Evolutionary conservation across 345 rosid species (phyloP).

Genomic region (Rhodamnia rubescens): DNA sequence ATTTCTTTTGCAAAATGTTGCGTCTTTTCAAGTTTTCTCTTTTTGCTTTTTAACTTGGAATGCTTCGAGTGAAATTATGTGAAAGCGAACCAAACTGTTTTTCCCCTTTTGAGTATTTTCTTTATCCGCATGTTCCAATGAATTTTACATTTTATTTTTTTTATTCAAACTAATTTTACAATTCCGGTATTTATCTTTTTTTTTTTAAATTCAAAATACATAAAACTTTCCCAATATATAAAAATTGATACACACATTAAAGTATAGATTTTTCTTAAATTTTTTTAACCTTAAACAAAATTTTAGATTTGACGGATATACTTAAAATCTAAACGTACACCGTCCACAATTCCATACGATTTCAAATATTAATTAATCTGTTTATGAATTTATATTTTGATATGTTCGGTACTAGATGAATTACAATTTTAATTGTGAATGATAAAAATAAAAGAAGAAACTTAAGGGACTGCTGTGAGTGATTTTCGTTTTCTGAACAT

Average conservation of each 20-base stretch:
- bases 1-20: not conserved
- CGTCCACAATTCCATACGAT: not conserved
- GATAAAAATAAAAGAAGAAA: not conserved
- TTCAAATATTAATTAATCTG: not conserved
- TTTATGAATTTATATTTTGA: not conserved
- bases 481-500: not conserved
- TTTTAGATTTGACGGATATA: not conserved
- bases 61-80: not conserved
- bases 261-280: not conserved
- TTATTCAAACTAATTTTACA: too few relatives aligned
- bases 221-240: not conserved
- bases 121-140: not conserved
- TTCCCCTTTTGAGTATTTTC: not conserved
- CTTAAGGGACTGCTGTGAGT: not conserved
- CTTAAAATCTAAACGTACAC: not conserved
- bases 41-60: not conserved
- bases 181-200: not conserved
- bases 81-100: constrained; percentile 25
- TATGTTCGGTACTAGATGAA: not conserved
- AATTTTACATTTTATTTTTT: not conserved
- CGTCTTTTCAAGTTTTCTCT: not conserved
- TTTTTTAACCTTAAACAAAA: not conserved
- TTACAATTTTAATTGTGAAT: not conserved
- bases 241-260: not conserved
- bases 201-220: not conserved